These are phyloP conservation scores for Termitomyces sp. DNA, from an alignment of 768 basidiomycete species.

Conservation along the genomic window DNA sequence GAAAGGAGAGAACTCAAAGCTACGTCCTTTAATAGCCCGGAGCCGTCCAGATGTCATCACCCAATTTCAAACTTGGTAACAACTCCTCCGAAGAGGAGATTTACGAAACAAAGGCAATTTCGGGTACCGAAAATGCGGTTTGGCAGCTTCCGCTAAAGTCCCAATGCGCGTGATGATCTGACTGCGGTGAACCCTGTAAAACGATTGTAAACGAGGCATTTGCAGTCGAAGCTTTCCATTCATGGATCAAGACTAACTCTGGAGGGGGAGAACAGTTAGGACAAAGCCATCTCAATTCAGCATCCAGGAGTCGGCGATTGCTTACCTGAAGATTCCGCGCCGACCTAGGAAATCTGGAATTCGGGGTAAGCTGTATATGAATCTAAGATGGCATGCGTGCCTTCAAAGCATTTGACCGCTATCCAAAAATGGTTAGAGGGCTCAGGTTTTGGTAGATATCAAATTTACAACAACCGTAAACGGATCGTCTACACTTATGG, in stretches of 20 bases:
- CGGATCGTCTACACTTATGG: constrained; percentile 18
- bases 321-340: constrained; percentile 33
- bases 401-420: constrained; percentile 27
- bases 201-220: constrained; percentile 15
- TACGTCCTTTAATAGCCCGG: constrained; percentile 41
- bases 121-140: constrained; percentile 36
- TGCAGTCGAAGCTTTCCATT: constrained; percentile 14
- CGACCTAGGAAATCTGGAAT: constrained; percentile 21
- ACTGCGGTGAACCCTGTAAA: constrained; percentile 30
- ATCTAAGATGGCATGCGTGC: constrained; percentile 37
- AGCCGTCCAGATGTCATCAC: constrained; percentile 33
- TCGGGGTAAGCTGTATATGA: constrained; percentile 28
- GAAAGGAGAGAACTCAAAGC: constrained; percentile 15
- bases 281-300: constrained; percentile 10
- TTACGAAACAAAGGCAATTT: constrained; percentile 30
- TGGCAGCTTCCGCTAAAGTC: constrained; percentile 26
- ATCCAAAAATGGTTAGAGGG: constrained; percentile 38
- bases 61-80: constrained; percentile 31
- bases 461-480: constrained; percentile 20
- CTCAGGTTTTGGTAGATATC: constrained; percentile 11
- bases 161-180: constrained; percentile 28
- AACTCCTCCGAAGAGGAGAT: constrained; percentile 31
- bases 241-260: constrained; percentile 15
- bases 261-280: constrained; percentile 12
- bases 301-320: constrained; percentile 21